These are phyloP conservation scores for Hypoxylon sp. DNA, from an alignment of 2,329 filamentous ascomycete species.

Conservation along the genomic window DNA sequence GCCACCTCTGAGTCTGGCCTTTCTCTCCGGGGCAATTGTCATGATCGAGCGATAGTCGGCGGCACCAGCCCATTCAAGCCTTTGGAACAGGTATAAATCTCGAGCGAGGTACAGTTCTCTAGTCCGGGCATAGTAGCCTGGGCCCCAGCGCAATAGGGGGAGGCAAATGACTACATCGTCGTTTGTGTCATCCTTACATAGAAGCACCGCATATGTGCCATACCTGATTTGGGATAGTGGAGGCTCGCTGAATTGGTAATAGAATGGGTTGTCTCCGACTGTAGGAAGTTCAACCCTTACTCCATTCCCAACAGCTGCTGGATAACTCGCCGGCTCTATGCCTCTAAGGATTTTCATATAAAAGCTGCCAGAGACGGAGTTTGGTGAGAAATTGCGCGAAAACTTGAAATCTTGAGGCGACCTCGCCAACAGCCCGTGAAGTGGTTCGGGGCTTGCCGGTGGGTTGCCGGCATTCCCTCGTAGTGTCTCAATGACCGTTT, in stretches of 20 bases:
- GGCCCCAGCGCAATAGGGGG: not conserved
- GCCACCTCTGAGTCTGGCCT: not conserved
- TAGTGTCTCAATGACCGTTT: not conserved
- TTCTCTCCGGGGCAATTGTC: not conserved
- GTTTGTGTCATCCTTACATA: not conserved
- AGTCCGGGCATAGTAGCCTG: not conserved
- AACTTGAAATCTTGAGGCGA: not conserved
- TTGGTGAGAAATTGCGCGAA: not conserved
- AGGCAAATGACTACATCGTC: not conserved
- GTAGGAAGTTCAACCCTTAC: not conserved
- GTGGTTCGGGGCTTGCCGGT: not conserved
- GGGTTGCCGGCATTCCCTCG: not conserved
- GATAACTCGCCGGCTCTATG: not conserved
- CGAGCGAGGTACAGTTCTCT: not conserved
- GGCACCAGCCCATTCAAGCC: not conserved
- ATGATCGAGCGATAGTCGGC: not conserved
- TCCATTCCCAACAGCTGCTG: not conserved
- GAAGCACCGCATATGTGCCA: not conserved
- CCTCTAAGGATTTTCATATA: not conserved
- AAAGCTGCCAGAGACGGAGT: not conserved
- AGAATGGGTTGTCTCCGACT: not conserved
- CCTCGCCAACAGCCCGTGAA: not conserved
- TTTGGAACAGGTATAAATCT: not conserved
- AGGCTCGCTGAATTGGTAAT: slow-evolving; percentile 1
- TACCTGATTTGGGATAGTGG: not conserved